Base-by-base conservation (phyloP, 2,329 filamentous ascomycete genomes). In the Curvularia sp. region DNA sequence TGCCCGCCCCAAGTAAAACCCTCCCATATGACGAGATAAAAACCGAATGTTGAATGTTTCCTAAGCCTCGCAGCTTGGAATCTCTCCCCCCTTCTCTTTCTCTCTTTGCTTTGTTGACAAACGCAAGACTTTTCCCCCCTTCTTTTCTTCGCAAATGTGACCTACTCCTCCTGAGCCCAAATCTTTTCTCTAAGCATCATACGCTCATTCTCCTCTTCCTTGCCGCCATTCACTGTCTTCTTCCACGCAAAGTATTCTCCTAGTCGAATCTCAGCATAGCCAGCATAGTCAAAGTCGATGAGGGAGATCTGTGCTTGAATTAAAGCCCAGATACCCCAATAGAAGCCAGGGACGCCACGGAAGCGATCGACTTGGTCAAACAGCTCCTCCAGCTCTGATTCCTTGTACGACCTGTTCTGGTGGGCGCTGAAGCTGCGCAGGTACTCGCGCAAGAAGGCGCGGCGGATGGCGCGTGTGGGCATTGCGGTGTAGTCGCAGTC, bases 251-350 rank as follows among this genome's bases (percentile, higher is more conserved):
- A 96, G 79, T 97, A 98, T 80, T 98, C 95, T 50, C 90, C 89
- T 5, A 99, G 82, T 55, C 95, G 85, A 15, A 89, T 79, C 77
- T 97, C 92, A 10, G 95, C 94, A 75, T 98, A 99, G 8, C 85
- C 87, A 43, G 92, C 91, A 75, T 99, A 99, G 79, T 99, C 93
- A 73, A 99, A 99, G 74, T 97, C 91, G 70, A 99, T 99, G 64
- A 94, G 87, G 10, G 92, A 96, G 65, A 99, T 98, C 54, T 87
- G 91, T 2, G 93, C 91, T 81, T 99, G 95, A 65, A 99, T 98
- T 63, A 96, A 81, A 7, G 93, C 90, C 95, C 95, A 99, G 57
- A 97, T 92, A 24, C 95, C 95, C 93, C 87, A 89, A 73, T 88
- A 89, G 73, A 99, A 92, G 7, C 95, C 95, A 0, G 95, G 95